Base-by-base conservation (phyloP, 805 yeast species). In the Ogataea polymorpha region DNA sequence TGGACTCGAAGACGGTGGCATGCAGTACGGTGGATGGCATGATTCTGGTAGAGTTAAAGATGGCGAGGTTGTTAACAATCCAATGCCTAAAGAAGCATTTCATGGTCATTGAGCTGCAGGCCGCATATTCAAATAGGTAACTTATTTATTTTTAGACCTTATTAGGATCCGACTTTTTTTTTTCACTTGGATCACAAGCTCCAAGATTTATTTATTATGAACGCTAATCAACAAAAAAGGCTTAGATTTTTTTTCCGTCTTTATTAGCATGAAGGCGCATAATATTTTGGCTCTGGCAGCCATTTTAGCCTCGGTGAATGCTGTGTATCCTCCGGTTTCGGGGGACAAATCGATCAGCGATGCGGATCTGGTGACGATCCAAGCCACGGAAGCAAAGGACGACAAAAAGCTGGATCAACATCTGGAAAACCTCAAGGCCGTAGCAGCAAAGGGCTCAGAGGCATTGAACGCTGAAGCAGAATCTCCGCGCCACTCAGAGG, bases 1-100 rank as follows among this genome's bases (percentile, higher is more conserved):
- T 36, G 74, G 77, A 1, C 47, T 59, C 10, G 32, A 43, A 8
- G 48, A 57, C 7, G 61, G 59, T 16, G 62, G 54, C 7, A 40
- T 82, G 35, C 56, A 70, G 18, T 71, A 73, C 46, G 96, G 96
- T 59, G 96, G 96, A 30, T 86, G 96, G 96, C 72, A 77, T 46
- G 72, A 74, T 28, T 71, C 64, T 23, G 77, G 86, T 36, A 68
- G 70, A 39, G 71, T 86, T 35, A 62, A 63, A 48, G 79, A 79
- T 40, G 95, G 95, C 48, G 60, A 60, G 41, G 86, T 83, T 35
- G 68, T 74, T 34, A 86, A 81, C 35, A 71, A 78, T 54, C 82
- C 83, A 39, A 50, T 72, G 38, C 81, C 81, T 13, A 59, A 59
- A 45, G 63, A 59, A 40, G 63, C 68, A 9, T 57, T 55, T 54